A percentile compares a stretch with the other conserved stretches of the same genome.
Conservation (phyloP, 371 early-diverging fungal genomes). For the Fennellomyces sp. region DNA sequence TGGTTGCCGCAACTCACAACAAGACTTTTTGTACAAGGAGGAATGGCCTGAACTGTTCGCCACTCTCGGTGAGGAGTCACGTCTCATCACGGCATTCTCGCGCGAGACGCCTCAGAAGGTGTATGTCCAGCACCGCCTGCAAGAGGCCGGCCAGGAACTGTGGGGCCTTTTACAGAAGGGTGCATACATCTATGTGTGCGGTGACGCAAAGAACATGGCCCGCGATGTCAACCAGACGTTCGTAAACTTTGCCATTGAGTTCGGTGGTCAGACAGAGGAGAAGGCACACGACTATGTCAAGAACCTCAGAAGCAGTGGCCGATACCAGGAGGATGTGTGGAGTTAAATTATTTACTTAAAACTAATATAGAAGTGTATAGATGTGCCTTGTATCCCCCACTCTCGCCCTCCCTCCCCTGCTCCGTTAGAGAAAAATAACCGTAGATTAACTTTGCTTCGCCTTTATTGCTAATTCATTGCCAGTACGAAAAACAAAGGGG, state of each 20-base stretch:
- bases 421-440: too few species aligned
- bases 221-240: slow-evolving; percentile 83
- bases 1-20: slow-evolving; percentile 84
- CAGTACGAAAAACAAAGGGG: too few species aligned
- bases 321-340: slow-evolving; percentile 98
- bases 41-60: slow-evolving; percentile 79
- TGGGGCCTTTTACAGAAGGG: slow-evolving; percentile 78
- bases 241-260: slow-evolving; percentile 65
- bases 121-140: slow-evolving; percentile 86
- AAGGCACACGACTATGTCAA: slow-evolving; percentile 82
- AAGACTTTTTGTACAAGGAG: slow-evolving; percentile 88
- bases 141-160: slow-evolving; percentile 63
- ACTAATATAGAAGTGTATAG: too few species aligned
- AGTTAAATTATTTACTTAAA: too few species aligned
- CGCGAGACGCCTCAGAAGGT: slow-evolving; percentile 80
- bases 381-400: too few species aligned
- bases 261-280: slow-evolving; percentile 72
- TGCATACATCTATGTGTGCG: slow-evolving; percentile 92
- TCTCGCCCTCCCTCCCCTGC: too few species aligned
- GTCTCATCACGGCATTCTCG: slow-evolving; percentile 86
- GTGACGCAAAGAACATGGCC: slow-evolving; percentile 97
- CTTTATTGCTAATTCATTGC: too few species aligned
- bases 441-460: too few species aligned
- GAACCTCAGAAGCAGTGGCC: slow-evolving; percentile 75
- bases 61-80: slow-evolving; percentile 58